Percentiles rank a stretch among this genome's conserved stretches.
Conservation (phyloP, 805 yeast species). For the Yarrowia sp. region DNA sequence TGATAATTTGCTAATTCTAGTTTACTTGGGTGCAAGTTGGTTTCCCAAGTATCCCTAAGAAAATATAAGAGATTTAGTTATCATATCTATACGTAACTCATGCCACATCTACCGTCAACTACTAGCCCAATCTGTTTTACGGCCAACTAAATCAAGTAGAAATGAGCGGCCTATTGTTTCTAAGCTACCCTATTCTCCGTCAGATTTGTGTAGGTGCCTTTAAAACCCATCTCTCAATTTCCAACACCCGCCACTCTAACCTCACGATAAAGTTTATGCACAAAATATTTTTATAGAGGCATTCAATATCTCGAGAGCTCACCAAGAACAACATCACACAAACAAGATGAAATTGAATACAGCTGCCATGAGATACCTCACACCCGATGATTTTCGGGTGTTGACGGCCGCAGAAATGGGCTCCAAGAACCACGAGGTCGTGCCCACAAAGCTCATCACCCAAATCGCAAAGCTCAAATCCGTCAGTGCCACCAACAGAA, state of each 20-base stretch:
- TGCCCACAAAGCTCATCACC: slow-evolving; percentile 81
- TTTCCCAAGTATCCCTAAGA: too few species aligned
- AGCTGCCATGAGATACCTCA: slow-evolving; percentile 86
- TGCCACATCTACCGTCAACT: too few species aligned
- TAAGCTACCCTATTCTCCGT: too few species aligned
- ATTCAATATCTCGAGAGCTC: background rate
- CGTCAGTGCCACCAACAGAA: slow-evolving; percentile 69
- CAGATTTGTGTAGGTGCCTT: too few species aligned
- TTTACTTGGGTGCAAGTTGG: too few species aligned
- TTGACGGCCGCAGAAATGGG: slow-evolving; percentile 83
- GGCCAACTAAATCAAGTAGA: too few species aligned
- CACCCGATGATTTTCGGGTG: slow-evolving; percentile 86
- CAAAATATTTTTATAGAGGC: slow-evolving; percentile 15
- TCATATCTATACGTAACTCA: too few species aligned
- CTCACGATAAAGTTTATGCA: slow-evolving; percentile 18
- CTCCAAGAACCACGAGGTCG: slow-evolving; percentile 88
- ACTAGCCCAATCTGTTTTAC: too few species aligned
- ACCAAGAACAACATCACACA: background rate
- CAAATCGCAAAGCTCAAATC: slow-evolving; percentile 75
- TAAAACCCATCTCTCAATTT: too few species aligned
- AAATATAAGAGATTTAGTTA: too few species aligned
- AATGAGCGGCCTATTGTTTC: too few species aligned
- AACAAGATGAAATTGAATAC: slow-evolving; percentile 82
- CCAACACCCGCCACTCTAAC: background rate
- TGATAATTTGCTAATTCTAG: too few species aligned